phyloP scores from a whole-genome alignment of 495 filamentous ascomycete genomes.

The Glarea lozoyensis region DNA sequence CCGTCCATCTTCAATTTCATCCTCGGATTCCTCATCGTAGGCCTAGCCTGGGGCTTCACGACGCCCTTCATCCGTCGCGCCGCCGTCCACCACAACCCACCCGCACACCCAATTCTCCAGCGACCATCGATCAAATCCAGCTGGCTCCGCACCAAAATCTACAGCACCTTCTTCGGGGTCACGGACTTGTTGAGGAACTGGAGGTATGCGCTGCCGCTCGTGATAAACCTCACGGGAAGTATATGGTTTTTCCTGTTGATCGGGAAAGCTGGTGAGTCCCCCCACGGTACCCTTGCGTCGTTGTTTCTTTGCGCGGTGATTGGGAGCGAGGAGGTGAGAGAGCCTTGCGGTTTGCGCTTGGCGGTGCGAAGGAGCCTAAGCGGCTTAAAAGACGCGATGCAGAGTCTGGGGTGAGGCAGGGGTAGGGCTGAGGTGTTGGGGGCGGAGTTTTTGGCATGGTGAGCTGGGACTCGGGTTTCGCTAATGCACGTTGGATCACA shows the following conservation, averaged over 20 bases:
- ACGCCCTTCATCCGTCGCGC: slow-evolving; percentile 69
- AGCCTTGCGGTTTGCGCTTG: background rate
- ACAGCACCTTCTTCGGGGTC: slow-evolving; percentile 58
- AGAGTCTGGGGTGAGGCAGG: too few species aligned
- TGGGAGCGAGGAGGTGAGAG: background rate
- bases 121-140: slow-evolving; percentile 27
- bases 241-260: slow-evolving; percentile 97
- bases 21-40: slow-evolving; percentile 84
- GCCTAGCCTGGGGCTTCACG: slow-evolving; percentile 73
- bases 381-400: background rate
- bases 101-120: slow-evolving; percentile 40
- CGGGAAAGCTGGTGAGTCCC: slow-evolving; percentile 71
- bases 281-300: slow-evolving; percentile 2
- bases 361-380: background rate
- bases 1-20: slow-evolving; percentile 69
- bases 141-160: slow-evolving; percentile 46
- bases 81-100: slow-evolving; percentile 46
- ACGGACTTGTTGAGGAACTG: slow-evolving; percentile 71
- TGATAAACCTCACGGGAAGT: slow-evolving; percentile 88
- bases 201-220: slow-evolving; percentile 73
- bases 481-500: too few species aligned
- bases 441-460: too few species aligned
- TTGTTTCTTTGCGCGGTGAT: slow-evolving; percentile 8
- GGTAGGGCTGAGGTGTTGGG: too few species aligned
- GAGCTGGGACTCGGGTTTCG: too few species aligned